phyloP scores from a whole-genome alignment of 176 grass and related monocot species.

The Zea luxurians region DNA sequence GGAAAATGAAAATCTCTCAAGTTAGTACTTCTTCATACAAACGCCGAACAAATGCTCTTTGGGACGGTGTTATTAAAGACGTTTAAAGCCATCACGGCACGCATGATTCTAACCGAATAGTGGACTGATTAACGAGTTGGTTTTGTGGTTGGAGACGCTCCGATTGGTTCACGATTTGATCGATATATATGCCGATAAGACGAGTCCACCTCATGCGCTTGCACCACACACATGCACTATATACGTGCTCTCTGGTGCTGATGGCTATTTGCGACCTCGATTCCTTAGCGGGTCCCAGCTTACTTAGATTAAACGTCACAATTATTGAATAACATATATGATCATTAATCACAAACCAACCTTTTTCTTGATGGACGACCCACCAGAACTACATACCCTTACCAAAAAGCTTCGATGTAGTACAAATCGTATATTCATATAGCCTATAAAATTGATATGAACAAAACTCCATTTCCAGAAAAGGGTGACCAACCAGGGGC shows the following conservation, averaged over 20 bases:
- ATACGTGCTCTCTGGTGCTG: slow-evolving; percentile 17
- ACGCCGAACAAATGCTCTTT: background rate
- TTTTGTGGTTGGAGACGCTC: slow-evolving; percentile 28
- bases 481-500: background rate
- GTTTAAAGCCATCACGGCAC: background rate
- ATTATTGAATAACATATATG: slow-evolving; percentile 36
- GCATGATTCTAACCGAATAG: slow-evolving; percentile 6
- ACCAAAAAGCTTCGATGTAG: background rate
- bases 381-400: slow-evolving; percentile 28
- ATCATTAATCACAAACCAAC: slow-evolving; percentile 20
- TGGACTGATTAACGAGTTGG: slow-evolving; percentile 15
- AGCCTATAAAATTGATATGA: background rate
- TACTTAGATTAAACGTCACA: slow-evolving; percentile 55
- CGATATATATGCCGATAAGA: background rate
- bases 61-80: background rate
- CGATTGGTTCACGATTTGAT: slow-evolving; percentile 25
- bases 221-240: slow-evolving; percentile 4
- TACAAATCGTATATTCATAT: background rate
- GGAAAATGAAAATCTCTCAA: no score
- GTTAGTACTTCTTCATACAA: background rate
- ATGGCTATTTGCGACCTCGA: slow-evolving; percentile 45
- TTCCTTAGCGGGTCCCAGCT: slow-evolving; percentile 2
- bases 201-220: slow-evolving; percentile 22
- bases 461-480: background rate
- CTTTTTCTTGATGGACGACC: slow-evolving; percentile 22